These are phyloP conservation scores for Suillus cothurnatus DNA, from an alignment of 768 basidiomycete genomes.

Conservation along the genomic window DNA sequence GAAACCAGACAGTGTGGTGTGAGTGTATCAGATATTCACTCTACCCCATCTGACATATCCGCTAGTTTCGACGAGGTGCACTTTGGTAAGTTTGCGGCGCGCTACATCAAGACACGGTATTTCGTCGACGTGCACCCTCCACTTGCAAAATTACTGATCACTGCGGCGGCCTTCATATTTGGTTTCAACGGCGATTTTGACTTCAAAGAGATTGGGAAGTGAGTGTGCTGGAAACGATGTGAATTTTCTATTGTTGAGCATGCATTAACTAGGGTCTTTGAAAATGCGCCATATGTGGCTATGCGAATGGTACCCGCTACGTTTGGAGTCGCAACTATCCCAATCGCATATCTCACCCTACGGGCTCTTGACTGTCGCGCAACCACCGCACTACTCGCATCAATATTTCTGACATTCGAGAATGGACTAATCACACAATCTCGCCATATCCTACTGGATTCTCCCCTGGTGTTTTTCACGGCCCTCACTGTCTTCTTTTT, in stretches of 20 bases:
- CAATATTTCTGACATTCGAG: constrained; percentile 93
- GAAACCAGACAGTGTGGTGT: constrained; percentile 92
- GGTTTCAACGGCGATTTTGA: constrained; percentile 95
- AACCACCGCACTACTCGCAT: constrained; percentile 87
- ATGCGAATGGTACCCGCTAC: constrained; percentile 96
- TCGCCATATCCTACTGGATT: constrained; percentile 95
- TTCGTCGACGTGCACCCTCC: constrained; percentile 98
- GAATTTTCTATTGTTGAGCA: not conserved
- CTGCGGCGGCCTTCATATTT: constrained; percentile 81
- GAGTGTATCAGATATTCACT: constrained; percentile 36
- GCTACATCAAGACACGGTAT: constrained; percentile 91
- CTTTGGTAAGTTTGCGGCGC: constrained; percentile 95
- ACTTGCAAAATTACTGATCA: constrained; percentile 93
- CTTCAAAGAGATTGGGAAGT: constrained; percentile 98
- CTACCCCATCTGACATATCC: not conserved
- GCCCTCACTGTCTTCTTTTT: constrained; percentile 86
- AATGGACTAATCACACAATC: constrained; percentile 96
- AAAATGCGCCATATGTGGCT: constrained; percentile 89
- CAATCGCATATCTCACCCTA: constrained; percentile 90
- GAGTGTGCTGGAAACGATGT: constrained; percentile 30
- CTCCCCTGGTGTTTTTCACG: constrained; percentile 98
- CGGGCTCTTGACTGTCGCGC: constrained; percentile 91
- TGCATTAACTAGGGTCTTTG: constrained; percentile 63
- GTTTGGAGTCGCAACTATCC: constrained; percentile 88
- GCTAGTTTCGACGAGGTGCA: constrained; percentile 96